Conservation (phyloP, 129 eudicot species). For the Smallanthus sonchifolius region DNA sequence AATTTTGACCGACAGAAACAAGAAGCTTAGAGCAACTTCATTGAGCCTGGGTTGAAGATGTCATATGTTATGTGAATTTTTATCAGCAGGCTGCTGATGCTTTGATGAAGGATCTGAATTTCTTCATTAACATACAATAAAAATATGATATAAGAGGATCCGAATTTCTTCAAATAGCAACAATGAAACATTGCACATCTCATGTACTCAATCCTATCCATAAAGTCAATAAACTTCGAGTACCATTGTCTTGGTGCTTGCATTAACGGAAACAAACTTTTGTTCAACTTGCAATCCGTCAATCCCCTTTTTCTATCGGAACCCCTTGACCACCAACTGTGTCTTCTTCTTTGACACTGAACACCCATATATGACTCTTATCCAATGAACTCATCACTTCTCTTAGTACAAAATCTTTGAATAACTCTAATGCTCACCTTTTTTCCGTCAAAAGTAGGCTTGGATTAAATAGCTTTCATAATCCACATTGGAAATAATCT, state of each 20-base stretch:
- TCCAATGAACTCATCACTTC: neutral
- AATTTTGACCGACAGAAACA: too few species aligned
- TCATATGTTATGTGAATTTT: too few species aligned
- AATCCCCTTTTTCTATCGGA: too few species aligned
- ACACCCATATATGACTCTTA: neutral
- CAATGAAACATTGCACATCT: neutral
- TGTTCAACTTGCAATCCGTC: neutral
- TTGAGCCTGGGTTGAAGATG: too few species aligned
- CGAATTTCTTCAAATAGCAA: neutral
- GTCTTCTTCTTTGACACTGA: neutral
- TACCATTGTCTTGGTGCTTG: neutral
- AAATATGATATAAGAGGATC: neutral
- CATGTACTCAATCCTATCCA: neutral
- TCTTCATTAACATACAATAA: neutral
- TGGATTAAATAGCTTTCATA: neutral
- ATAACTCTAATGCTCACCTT: too few species aligned
- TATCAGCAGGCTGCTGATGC: too few species aligned
- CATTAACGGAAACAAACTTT: neutral
- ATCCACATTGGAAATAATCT: neutral
- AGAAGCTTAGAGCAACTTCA: too few species aligned
- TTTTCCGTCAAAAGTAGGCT: too few species aligned
- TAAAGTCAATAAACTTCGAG: neutral
- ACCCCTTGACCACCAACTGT: too few species aligned
- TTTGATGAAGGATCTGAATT: too few species aligned
- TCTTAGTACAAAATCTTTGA: neutral